Evolutionary conservation across 1,139 yeast species (phyloP).

Genomic region (Casaregolazyma suthepensis): DNA sequence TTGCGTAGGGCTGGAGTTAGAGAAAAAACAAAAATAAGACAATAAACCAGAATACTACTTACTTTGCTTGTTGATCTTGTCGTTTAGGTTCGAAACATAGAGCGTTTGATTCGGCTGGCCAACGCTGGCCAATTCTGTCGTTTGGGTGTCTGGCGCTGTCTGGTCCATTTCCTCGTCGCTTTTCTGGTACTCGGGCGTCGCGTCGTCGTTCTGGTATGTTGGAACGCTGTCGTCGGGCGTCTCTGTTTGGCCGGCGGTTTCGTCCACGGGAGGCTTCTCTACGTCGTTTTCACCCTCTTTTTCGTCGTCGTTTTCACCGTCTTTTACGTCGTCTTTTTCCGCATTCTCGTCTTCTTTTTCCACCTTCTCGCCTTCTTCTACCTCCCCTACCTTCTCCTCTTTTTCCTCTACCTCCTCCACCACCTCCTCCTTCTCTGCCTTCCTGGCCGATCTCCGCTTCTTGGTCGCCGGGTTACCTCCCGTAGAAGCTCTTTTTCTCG

Average conservation of each 20-base stretch:
- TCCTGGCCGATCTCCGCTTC: background rate
- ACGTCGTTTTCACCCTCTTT: background rate
- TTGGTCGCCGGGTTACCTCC: background rate
- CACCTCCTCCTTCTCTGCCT: background rate
- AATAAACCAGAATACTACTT: conserved; percentile 10
- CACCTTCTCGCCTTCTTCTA: background rate
- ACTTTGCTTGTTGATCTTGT: conserved; percentile 44
- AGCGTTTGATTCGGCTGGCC: conserved; percentile 44
- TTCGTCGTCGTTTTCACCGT: background rate
- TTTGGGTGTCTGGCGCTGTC: too few species aligned
- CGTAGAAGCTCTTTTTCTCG: conserved; percentile 6
- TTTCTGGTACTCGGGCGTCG: background rate
- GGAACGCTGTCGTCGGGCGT: background rate
- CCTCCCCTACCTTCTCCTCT: background rate
- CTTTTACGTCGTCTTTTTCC: background rate
- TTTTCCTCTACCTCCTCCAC: background rate
- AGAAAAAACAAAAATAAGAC: background rate
- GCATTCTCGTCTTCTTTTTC: background rate
- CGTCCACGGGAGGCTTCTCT: background rate
- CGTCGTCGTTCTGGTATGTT: background rate
- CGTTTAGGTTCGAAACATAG: conserved; percentile 62
- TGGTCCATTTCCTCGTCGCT: conserved; percentile 1
- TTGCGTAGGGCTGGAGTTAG: conserved; percentile 39
- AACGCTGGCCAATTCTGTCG: background rate
- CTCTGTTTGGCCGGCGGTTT: background rate